Base-by-base conservation (phyloP, 106 monocot genomes). In the Hemerocallis citrina region DNA sequence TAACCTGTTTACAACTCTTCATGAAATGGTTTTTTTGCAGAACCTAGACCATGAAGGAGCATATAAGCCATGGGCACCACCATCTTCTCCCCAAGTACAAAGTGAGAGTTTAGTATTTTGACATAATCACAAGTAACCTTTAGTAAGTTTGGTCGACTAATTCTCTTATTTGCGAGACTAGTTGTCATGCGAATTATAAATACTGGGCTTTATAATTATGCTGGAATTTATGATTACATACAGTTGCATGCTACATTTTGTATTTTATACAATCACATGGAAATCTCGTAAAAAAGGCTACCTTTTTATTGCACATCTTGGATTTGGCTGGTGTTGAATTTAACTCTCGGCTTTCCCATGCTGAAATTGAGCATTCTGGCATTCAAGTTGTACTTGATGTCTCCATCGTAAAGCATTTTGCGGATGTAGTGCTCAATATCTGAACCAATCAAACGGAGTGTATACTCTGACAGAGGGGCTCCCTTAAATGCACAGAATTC, bases 361-460 rank as follows among this genome's bases (percentile, higher is more conserved):
- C 93, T 93, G 79, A 93, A 89, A 62, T 93, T 93, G 13, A 93
- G 89, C 13, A 80, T 78, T 11, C 74, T 74, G 44, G 89, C 76
- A 42, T 85, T 89, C 93, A 89, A 77, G 77, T 93, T 85, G 69
- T 93, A 93, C 55, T 82, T 93, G 74, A 93, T 89, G 65, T 82
- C 89, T 28, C 93, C 93, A 49, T 93, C 85, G 39, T 93, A 93
- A 15, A 93, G 79, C 74, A 93, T 42, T 68, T 85, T 93, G 43
- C 93, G 78, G 63, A 89, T 93, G 72, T 82, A 93, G 59, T 93
- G 89, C 74, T 93, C 93, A 20, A 89, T 47, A 48, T 93, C 93
- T 3, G 93, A 93, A 19, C 93, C 93, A 22, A 93, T 89, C 68
- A 93, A 66, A 16, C 89, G 73, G 22, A 93, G 82, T 17, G 89